Evolutionary conservation across 2,329 filamentous ascomycete genomes (phyloP).

Genomic region (Fusarium sp.): DNA sequence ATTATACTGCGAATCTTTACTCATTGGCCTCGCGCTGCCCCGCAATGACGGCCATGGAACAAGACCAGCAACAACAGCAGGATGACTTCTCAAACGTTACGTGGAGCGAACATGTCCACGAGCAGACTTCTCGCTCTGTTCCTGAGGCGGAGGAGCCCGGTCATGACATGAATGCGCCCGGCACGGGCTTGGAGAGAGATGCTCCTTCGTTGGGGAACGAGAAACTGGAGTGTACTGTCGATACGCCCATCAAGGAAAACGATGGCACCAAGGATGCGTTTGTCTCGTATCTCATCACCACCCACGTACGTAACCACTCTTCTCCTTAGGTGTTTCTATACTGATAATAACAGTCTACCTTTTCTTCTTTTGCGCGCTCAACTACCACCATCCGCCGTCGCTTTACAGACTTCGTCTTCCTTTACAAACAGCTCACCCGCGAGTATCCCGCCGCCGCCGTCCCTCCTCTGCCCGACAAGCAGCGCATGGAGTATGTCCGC

Average conservation of each 20-base stretch:
- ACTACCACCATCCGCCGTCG: slow-evolving; percentile 85
- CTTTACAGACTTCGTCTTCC: slow-evolving; percentile 97
- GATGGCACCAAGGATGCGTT: slow-evolving; percentile 97
- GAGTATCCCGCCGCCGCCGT: slow-evolving; percentile 94
- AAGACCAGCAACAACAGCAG: slow-evolving; percentile 60
- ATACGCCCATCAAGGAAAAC: slow-evolving; percentile 90
- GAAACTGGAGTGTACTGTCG: slow-evolving; percentile 84
- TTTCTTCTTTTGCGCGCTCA: slow-evolving; percentile 89
- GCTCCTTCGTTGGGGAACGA: slow-evolving; percentile 76
- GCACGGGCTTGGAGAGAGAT: slow-evolving; percentile 66
- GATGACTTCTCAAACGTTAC: slow-evolving; percentile 86
- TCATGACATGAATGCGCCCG: slow-evolving; percentile 58
- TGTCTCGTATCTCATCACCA: slow-evolving; percentile 94
- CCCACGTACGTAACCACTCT: slow-evolving; percentile 70
- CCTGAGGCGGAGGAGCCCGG: slow-evolving; percentile 47
- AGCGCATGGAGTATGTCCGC: slow-evolving; percentile 98
- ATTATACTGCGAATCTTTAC: background rate
- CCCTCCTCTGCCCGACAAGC: slow-evolving; percentile 95
- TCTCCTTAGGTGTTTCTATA: background rate
- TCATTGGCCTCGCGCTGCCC: slow-evolving; percentile 11
- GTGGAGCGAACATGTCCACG: slow-evolving; percentile 74
- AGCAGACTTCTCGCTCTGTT: slow-evolving; percentile 50
- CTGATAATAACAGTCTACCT: slow-evolving; percentile 77
- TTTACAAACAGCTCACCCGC: slow-evolving; percentile 88
- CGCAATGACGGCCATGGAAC: slow-evolving; percentile 60